Base-by-base conservation (phyloP, 495 filamentous ascomycete genomes). In the Symbiotaphrina buchneri region DNA sequence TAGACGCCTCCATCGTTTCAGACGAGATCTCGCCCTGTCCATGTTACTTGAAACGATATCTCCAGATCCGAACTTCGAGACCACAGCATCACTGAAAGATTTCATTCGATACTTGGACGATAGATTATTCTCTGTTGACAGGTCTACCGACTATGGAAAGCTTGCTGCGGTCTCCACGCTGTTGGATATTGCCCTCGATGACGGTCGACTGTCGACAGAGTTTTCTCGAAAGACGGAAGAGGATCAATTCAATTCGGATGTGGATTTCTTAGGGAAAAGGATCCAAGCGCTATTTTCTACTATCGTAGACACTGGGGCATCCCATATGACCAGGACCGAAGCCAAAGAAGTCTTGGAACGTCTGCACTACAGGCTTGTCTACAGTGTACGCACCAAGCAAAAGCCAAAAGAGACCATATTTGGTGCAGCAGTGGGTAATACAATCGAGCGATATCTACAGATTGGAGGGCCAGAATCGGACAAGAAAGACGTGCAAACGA, bases 301-400 rank as follows among this genome's bases (percentile, higher is more conserved):
- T 5, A 92, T 95, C 35, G 55, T 68, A 35, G 79, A 84, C 43
- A 61, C 68, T 0, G 77, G 78, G 17, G 73, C 75, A 16, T 63
- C 71, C 5, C 65, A 73, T 44, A 61, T 82, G 32, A 67, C 66
- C 11, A 61, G 76, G 13, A 71, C 77, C 27, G 62, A 83, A 32
- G 71, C 74, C 0, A 85, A 87, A 45, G 62, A 66, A 27, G 60
- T 58, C 15, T 53, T 91, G 4, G 74, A 87, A 41, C 53, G 68
- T 2, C 45, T 93, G 6, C 59, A 74, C 33, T 68, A 78, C 30
- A 61, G 81, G 30, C 57, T 91, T 27, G 42, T 68, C 22, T 71
- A 74, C 42, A 65, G 65, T 0, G 66, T 91, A 6, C 55, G 82
- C 23, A 74, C 73, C 6, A 66, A 63, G 43, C 63, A 63, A 19